Conservation (phyloP, 257 asterid species). For the Solanum peruvianum region DNA sequence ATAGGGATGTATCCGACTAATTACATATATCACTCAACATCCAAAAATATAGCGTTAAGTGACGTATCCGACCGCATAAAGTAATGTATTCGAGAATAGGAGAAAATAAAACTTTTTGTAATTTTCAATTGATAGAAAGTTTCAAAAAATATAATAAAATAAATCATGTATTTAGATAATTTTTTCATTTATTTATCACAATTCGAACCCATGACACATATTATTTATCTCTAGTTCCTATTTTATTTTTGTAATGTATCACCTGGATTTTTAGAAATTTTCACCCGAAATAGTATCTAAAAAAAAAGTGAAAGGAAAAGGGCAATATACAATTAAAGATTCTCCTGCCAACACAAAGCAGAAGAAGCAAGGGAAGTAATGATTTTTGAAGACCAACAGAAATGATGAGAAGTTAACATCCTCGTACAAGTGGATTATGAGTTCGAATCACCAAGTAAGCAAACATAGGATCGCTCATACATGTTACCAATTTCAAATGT, state of each 20-base stretch:
- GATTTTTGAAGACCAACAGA: not conserved
- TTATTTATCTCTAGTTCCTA: too few relatives aligned
- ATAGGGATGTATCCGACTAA: not conserved
- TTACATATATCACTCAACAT: not conserved
- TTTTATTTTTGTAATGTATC: too few relatives aligned
- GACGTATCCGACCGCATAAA: too few relatives aligned
- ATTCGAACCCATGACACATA: not conserved
- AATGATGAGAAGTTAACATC: not conserved
- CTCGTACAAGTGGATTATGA: too few relatives aligned
- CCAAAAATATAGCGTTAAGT: not conserved
- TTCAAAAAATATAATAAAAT: too few relatives aligned
- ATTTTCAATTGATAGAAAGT: not conserved
- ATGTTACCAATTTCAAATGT: not conserved
- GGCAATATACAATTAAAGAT: not conserved
- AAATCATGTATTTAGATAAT: too few relatives aligned
- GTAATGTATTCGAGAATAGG: too few relatives aligned
- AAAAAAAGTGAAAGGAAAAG: not conserved
- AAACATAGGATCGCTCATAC: too few relatives aligned
- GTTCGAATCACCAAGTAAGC: not conserved
- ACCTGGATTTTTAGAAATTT: not conserved
- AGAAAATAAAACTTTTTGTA: not conserved
- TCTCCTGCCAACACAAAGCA: not conserved
- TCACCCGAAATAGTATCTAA: not conserved
- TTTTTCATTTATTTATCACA: too few relatives aligned
- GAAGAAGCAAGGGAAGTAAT: not conserved